Evolutionary conservation across 352 stramenopile species (phyloP), one percentile per base, ranked within the genome.

Genomic region (Phytophthora ramorum): DNA sequence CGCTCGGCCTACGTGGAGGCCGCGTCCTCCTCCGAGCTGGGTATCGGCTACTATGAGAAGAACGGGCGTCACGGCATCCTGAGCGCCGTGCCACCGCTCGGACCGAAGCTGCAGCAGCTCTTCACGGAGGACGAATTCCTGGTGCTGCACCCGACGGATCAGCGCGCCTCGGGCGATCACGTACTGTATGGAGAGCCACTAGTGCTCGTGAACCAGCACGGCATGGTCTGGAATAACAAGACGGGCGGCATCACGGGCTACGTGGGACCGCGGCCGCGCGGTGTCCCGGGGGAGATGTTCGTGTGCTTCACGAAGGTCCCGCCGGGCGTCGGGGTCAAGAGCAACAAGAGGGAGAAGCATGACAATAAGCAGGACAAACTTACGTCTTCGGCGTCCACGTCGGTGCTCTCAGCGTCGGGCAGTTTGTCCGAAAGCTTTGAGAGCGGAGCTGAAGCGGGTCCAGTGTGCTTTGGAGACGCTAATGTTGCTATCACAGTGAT

Each of bases 181-280:
- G 84, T 96, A 35, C 73, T 89, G 60, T 95, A 92, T 49, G 83
- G 85, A 41, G 79, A 93, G 54, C 69, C 80, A 5, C 56, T 95
- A 22, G 87, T 94, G 59, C 82, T 95, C 32, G 82, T 95, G 60
- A 94, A 95, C 67, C 87, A 94, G 68, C 78, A 91, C 56, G 81
- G 82, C 17, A 78, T 92, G 75, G 87, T 94, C 32, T 95, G 85
- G 87, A 95, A 95, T 77, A 95, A 95, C 69, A 95, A 95, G 72
- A 95, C 87, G 7, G 85, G 87, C 47, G 87, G 87, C 30, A 94
- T 95, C 69, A 95, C 87, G 40, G 87, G 87, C 22, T 95, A 95
- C 61, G 73, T 95, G 9, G 87, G 87, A 0, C 87, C 87, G 14
- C 74, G 87, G 19, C 71, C 83, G 20, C 85, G 87, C 24, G 73